Evolutionary conservation across 2,329 filamentous ascomycete species (phyloP), one percentile per base, ranked within the genome.

Genomic region (Paecilomyces formosus): DNA sequence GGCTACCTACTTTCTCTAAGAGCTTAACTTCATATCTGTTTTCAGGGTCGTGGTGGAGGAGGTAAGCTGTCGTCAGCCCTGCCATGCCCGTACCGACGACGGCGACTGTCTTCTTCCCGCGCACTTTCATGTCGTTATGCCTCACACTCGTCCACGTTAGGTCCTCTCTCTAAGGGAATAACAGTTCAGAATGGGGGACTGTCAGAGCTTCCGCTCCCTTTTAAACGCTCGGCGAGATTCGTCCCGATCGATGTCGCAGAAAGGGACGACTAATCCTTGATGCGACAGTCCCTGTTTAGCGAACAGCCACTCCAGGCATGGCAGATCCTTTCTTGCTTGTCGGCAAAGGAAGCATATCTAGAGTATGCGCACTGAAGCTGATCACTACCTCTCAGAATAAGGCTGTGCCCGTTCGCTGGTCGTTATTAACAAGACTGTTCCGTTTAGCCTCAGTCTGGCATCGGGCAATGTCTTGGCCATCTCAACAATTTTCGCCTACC

Each of bases 11-110:
- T 63, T 71, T 75, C 65, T 81, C 79, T 51, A 80, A 76, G 6
- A 81, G 60, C 54, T 72, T 70, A 26, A 81, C 78, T 11, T 70
- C 61, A 62, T 76, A 82, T 55, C 77, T 70, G 13, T 70, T 61
- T 58, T 69, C 59, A 1, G 58, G 57, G 65, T 81, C 79, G 35
- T 70, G 68, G 49, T 72, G 66, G 22, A 81, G 70, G 28, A 81
- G 67, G 64, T 79, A 75, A 15, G 77, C 78, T 8, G 72, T 74
- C n/a, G 75, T 73, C 56, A 81, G 67, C 12, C 79, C 79, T 3
- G 79, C 79, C 72, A 82, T 76, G 15, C 79, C 79, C 1, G 78
- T 77, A 55, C 79, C 79, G 28, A 82, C 68, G 33, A 82, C 68
- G 50, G 77, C 78, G 26, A 81, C 77, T 30, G 66, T 63, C 56